A percentile compares a stretch with the other conserved stretches of the same genome.
Evolutionary conservation across 164 flowering plant genomes (phyloP).

Genomic region (Annona squamosa): DNA sequence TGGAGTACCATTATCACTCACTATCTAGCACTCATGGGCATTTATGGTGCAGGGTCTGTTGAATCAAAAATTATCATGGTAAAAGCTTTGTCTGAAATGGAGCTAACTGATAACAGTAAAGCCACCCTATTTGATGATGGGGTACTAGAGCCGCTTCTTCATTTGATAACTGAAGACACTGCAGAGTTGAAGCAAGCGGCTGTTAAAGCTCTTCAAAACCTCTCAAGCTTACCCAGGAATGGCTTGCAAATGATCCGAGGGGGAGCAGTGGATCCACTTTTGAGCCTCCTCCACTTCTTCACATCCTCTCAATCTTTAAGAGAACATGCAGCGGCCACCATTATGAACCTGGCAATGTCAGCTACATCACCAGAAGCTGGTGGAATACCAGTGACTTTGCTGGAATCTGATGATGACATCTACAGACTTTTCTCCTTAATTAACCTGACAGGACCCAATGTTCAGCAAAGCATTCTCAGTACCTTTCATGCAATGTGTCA

Average conservation of each 20-base stretch:
- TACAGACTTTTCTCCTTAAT: constrained; percentile 44
- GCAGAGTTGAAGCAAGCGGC: constrained; percentile 32
- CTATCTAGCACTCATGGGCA: not conserved
- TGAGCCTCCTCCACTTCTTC: constrained; percentile 40
- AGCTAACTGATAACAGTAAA: constrained; percentile 56
- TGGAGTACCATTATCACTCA: constrained; percentile 1
- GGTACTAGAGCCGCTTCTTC: constrained; percentile 42
- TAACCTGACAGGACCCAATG: constrained; percentile 32
- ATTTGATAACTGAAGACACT: constrained; percentile 34
- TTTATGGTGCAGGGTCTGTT: constrained; percentile 43
- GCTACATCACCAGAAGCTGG: constrained; percentile 26
- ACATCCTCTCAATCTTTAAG: constrained; percentile 33
- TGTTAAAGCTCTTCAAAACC: constrained; percentile 46
- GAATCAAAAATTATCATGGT: constrained; percentile 46
- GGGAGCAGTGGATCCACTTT: constrained; percentile 40
- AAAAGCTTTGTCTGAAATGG: constrained; percentile 55
- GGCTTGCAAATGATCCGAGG: constrained; percentile 52
- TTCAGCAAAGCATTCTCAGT: constrained; percentile 44
- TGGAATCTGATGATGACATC: constrained; percentile 58
- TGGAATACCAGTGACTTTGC: constrained; percentile 24
- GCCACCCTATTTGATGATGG: constrained; percentile 47
- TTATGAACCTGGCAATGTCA: constrained; percentile 54
- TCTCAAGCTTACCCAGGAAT: constrained; percentile 48
- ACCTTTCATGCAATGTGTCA: constrained; percentile 52
- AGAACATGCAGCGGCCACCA: constrained; percentile 41